A percentile compares a stretch with the other conserved stretches of the same genome.
Evolutionary conservation across 2,329 filamentous ascomycete species (phyloP).

Genomic region (Trichophyton benhamiae): DNA sequence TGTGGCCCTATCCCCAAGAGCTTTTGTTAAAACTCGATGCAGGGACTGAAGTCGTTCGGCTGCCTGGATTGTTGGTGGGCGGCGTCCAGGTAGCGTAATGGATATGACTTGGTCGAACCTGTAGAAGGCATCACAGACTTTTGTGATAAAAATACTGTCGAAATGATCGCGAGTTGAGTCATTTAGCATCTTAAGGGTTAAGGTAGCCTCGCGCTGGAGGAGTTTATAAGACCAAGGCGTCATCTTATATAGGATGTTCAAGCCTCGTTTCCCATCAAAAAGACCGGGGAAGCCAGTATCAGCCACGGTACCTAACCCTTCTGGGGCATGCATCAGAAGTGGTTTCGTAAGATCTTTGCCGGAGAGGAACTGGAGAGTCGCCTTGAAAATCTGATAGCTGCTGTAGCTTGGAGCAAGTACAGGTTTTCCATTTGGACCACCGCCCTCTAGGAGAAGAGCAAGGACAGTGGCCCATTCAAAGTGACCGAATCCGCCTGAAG

Average conservation of each 20-base stretch:
- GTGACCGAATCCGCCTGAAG: conserved; percentile 73
- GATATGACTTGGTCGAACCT: conserved; percentile 44
- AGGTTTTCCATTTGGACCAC: conserved; percentile 57
- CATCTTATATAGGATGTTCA: conserved; percentile 90
- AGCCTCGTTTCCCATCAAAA: conserved; percentile 59
- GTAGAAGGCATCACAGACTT: conserved; percentile 39
- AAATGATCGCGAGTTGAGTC: conserved; percentile 69
- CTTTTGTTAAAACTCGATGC: conserved; percentile 54
- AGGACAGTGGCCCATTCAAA: conserved; percentile 82
- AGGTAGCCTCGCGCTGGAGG: conserved; percentile 61
- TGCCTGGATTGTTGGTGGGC: conserved; percentile 19
- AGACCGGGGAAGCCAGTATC: conserved; percentile 51
- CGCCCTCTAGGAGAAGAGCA: conserved; percentile 67
- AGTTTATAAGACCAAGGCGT: conserved; percentile 65
- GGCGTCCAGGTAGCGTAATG: conserved; percentile 22
- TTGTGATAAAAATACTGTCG: conserved; percentile 65
- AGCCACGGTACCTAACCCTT: conserved; percentile 20
- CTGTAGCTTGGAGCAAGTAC: conserved; percentile 70
- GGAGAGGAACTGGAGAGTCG: conserved; percentile 74
- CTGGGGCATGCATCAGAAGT: conserved; percentile 34
- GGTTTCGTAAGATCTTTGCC: conserved; percentile 61
- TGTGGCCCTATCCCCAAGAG: conserved; percentile 61
- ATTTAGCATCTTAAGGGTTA: conserved; percentile 62
- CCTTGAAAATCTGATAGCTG: conserved; percentile 90
- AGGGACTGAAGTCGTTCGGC: conserved; percentile 30